Evolutionary conservation across 495 filamentous ascomycete genomes (phyloP).

Genomic region (Penicillium cinerascens): DNA sequence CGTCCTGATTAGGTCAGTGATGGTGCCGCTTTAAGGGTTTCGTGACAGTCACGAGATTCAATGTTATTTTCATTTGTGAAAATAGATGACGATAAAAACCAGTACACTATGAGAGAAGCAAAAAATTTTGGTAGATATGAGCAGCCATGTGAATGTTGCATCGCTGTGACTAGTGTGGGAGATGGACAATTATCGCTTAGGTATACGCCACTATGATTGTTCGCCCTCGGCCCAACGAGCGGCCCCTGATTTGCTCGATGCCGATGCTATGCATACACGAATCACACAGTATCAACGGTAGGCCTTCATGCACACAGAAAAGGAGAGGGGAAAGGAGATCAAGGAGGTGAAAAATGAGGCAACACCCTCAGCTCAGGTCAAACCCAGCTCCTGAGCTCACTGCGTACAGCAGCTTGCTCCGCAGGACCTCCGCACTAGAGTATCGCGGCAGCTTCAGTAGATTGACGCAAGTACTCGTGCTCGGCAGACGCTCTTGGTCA

Average conservation of each 20-base stretch:
- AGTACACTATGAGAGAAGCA: not conserved
- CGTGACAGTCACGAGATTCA: conserved; percentile 3
- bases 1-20: not conserved
- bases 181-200: not conserved
- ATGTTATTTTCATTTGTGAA: not conserved
- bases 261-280: conserved; percentile 31
- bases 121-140: not conserved
- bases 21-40: conserved; percentile 24
- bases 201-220: not conserved
- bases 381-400: conserved; percentile 92
- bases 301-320: conserved; percentile 3
- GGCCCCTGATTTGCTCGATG: conserved; percentile 17
- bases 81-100: not conserved
- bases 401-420: conserved; percentile 82
- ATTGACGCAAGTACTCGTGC: conserved; percentile 96
- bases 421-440: conserved; percentile 55
- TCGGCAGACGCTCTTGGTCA: conserved; percentile 79
- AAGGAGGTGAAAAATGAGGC: not conserved
- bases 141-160: not conserved
- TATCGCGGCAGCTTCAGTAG: conserved; percentile 91
- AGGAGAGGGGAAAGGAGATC: not conserved
- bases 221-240: conserved; percentile 15
- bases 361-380: conserved; percentile 66
- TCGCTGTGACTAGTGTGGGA: not conserved
- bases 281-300: not conserved